Base-by-base conservation (phyloP, 805 yeast genomes). In the Blastobotrys chiropterorum region DNA sequence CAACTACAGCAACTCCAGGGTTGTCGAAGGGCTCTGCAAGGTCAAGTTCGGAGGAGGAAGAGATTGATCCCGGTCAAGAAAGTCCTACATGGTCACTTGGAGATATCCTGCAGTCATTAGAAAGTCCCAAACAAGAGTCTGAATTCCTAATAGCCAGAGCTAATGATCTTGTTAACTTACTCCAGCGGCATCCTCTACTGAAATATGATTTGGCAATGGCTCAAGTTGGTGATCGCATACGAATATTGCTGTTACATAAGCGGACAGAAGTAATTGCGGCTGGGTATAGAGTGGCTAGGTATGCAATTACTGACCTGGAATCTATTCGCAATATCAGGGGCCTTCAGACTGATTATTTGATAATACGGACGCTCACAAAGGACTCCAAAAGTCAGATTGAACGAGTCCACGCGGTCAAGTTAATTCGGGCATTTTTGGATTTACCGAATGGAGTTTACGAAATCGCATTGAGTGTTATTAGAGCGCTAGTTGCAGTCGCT, bases 271-370 rank as follows among this genome's bases (percentile, higher is more conserved):
- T 87, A 0, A 74, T 83, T 5, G 85, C 90, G 0, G 77, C 89
- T 1, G 96, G 90, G 0, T 89, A 82, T 65, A 72, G 95, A 47
- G 74, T 89, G 1, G 75, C 89, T 19, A 71, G 97, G 15, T 77
- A 85, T 56, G 71, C 86, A 15, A 71, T 85, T 16, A 75, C 77
- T 34, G 79, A 79, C 54, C 62, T 72, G 13, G 77, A 76, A 4
- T 79, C 90, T 1, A 62, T 88, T 3, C 66, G 70, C n/a, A 66
- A 74, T 2, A 68, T 90, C 56, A 69, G 80, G 6, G 72, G 74
- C 13, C 67, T 80, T 34, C 78, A 82, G 52, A 62, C 87, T 3
- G 87, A 88, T 52, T 73, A 79, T 1, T 80, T 83, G 55, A 64
- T 89, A 3, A 78, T 86, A 1, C 72, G 81, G 14, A 76, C 95